These are phyloP conservation scores for Cyclostephanos invisitatus DNA, from an alignment of 108 stramenopile species.

Conservation along the genomic window DNA sequence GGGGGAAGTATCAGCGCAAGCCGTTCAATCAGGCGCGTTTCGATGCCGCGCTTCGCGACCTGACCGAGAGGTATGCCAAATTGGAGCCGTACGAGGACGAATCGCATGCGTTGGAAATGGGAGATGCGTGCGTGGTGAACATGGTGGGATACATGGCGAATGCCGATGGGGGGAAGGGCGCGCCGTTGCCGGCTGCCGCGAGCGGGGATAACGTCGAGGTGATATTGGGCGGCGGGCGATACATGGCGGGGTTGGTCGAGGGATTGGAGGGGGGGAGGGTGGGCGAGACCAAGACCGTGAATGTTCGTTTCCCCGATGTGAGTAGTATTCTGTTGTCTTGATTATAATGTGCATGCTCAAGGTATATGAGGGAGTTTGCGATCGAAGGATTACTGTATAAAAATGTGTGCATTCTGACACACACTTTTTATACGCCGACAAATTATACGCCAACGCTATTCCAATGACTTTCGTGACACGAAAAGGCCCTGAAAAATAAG, in stretches of 20 bases:
- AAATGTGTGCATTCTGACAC: background rate
- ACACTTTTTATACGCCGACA: background rate
- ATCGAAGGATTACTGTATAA: background rate
- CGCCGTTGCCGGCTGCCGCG: constrained; percentile 82
- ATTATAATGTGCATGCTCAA: background rate
- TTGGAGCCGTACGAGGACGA: constrained; percentile 62
- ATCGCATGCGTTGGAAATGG: constrained; percentile 59
- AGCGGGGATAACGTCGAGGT: constrained; percentile 87
- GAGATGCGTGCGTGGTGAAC: constrained; percentile 83
- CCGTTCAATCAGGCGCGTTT: constrained; percentile 81
- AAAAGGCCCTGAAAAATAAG: constrained; percentile 77
- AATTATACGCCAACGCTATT: background rate
- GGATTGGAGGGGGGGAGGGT: constrained; percentile 84
- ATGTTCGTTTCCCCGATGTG: constrained; percentile 80
- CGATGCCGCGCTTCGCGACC: constrained; percentile 77
- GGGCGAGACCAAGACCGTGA: constrained; percentile 63
- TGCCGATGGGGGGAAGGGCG: constrained; percentile 68
- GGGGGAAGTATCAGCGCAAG: constrained; percentile 73
- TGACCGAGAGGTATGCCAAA: constrained; percentile 77
- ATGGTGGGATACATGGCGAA: constrained; percentile 87
- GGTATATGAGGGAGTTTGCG: background rate
- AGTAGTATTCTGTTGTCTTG: constrained; percentile 25
- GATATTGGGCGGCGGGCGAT: constrained; percentile 77
- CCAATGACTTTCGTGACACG: background rate
- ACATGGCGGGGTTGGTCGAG: constrained; percentile 88